A percentile compares a stretch with the other conserved stretches of the same genome.
phyloP scores from a whole-genome alignment of 768 basidiomycete species.

The Imleria badia region DNA sequence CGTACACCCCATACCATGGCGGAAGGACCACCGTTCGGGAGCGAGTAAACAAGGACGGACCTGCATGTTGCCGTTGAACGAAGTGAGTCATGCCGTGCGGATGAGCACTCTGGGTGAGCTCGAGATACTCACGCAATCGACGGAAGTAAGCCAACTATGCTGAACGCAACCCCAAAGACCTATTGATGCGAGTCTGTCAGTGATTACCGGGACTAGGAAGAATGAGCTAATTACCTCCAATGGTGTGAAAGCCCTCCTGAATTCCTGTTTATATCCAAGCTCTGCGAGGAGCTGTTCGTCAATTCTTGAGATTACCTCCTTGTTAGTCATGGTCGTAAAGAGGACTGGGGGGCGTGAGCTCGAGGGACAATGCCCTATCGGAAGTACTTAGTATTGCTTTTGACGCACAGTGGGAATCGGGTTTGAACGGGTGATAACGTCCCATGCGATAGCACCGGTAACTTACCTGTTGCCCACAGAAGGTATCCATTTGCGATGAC shows the following conservation, averaged over 20 bases:
- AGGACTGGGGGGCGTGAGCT: neutral
- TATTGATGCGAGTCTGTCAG: conserved; percentile 28
- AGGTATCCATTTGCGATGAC: too few species aligned
- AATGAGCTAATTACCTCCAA: conserved; percentile 24
- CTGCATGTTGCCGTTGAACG: conserved; percentile 16
- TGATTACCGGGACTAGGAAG: too few species aligned
- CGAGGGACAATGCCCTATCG: neutral
- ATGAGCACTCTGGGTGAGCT: neutral
- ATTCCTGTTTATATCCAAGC: conserved; percentile 39
- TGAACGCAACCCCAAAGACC: conserved; percentile 72
- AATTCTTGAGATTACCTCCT: conserved; percentile 5
- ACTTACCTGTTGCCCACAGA: too few species aligned
- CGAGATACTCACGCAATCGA: conserved; percentile 54
- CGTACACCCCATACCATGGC: conserved; percentile 47
- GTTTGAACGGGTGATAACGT: too few species aligned
- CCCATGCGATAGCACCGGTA: too few species aligned
- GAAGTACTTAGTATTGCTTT: too few species aligned
- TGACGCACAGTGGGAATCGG: too few species aligned
- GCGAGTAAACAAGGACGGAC: conserved; percentile 44
- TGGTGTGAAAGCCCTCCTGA: conserved; percentile 36
- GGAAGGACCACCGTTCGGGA: conserved; percentile 51
- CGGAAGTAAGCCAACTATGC: conserved; percentile 66
- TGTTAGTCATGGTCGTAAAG: conserved; percentile 13
- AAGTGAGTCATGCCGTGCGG: neutral
- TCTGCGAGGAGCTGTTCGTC: conserved; percentile 35